Evolutionary conservation across 192 early-diverging fungal species (phyloP), one percentile per base, ranked within the genome.

Genomic region (Pecoramyces ruminantium): DNA sequence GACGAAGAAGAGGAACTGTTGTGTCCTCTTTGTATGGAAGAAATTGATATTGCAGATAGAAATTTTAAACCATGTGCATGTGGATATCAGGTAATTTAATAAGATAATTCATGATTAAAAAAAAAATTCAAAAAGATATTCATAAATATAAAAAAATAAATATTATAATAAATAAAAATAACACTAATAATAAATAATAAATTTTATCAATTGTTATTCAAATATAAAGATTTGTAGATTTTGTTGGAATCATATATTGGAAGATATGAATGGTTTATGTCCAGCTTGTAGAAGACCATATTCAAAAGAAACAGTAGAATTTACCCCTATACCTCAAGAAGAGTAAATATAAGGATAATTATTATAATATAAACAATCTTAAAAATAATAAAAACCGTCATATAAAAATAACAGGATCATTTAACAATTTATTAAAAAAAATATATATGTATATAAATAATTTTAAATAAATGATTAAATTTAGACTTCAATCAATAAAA

Each of bases 1-100:
- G 30, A 34, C 30, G 30, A 80, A 15, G 91, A 93, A 28, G 97
- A 98, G 86, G 96, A 99, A 89, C 90, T 93, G 86, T 94, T 96
- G 82, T 99, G 97, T 86, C 97, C 97, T 38, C 89, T 99, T 28
- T 99, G 97, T 85, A 93, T 98, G 94, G 97, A 99, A 83, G 97
- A 98, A 88, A 93, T 99, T 80, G 97, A 98, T 87, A 88, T 96
- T 84, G 93, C 94, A 78, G 97, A 99, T 87, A 91, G 93, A 81
- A 94, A 95, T 82, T 99, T 99, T 86, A 94, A 95, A 81, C 97
- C 97, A 4, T 99, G 97, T 87, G 95, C 95, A 78, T 99, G 97
- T 83, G 96, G 95, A 27, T 99, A 99, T 83, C 97, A 97, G 92
- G 96, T 96, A 87, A 51, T 81, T 13, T 13, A 15, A 78, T 78